phyloP scores from a whole-genome alignment of 495 filamentous ascomycete species.

The Daldinia vernicosa region DNA sequence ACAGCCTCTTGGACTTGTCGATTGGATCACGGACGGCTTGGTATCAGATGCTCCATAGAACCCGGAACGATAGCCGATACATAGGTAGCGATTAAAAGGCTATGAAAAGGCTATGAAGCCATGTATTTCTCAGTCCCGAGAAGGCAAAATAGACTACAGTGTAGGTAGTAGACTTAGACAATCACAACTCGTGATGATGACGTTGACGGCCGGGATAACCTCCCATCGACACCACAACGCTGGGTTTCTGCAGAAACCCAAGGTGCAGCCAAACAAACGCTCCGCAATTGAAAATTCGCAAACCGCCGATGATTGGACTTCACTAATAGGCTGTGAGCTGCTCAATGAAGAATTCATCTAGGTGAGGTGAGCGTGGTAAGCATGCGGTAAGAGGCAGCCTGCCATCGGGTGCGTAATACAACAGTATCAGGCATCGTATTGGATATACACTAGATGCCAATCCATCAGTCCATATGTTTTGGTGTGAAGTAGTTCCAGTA shows the following conservation, averaged over 20 bases:
- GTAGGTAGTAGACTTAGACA: not conserved
- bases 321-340: constrained; percentile 31
- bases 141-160: not conserved
- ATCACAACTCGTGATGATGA: not conserved
- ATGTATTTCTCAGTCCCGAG: not conserved
- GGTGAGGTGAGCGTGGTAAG: constrained; percentile 36
- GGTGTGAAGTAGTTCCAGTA: constrained; percentile 33
- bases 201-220: constrained; percentile 13
- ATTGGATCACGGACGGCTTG: constrained; percentile 30
- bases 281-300: constrained; percentile 21
- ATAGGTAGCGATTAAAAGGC: too few species aligned
- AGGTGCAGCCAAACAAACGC: constrained; percentile 14
- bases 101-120: constrained; percentile 1
- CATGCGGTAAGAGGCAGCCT: constrained; percentile 40
- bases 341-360: constrained; percentile 31
- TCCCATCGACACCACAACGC: constrained; percentile 15
- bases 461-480: constrained; percentile 7
- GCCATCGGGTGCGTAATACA: constrained; percentile 32
- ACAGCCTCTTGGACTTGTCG: constrained; percentile 14
- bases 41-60: constrained; percentile 11
- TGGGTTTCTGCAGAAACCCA: constrained; percentile 16
- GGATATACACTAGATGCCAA: constrained; percentile 30
- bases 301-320: constrained; percentile 28
- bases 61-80: not conserved
- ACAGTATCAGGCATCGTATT: constrained; percentile 36